Evolutionary conservation across 306 rosid species (phyloP), one percentile per base, ranked within the genome.

Genomic region (Datisca glomerata): DNA sequence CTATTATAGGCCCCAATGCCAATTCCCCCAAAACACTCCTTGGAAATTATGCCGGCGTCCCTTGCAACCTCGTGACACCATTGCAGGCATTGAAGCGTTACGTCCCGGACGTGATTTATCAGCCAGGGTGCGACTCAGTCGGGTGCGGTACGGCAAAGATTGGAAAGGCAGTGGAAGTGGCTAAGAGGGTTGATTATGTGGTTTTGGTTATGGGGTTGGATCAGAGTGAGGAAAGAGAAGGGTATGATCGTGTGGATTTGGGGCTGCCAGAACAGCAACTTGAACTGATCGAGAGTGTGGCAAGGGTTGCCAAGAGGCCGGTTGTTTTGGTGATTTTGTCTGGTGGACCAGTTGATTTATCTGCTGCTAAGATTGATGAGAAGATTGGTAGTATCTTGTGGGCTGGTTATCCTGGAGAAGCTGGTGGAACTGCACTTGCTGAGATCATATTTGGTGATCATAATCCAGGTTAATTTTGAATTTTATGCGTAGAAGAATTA

Each of bases 351-450:
- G 38, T 89, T 4, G 98, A 89, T 69, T 66, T 84, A 34, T 65
- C 86, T 64, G 67, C 63, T 4, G 84, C 92, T 2, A 89, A 84
- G 69, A 7, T 57, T 63, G 37, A 80, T 37, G 6, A 45, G 45
- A 76, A 66, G 52, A 43, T 89, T 20, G 93, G 98, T 50, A 65
- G 98, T 56, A 89, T 89, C 56, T 38, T 89, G 35, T 89, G 95
- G 98, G 98, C 92, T 42, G 98, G 98, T 60, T 89, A 89, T 73
- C 95, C 95, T 0, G 95, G 98, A 6, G 72, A 84, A 66, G 69
- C 70, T 28, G 98, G 98, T 40, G 93, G 89, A 41, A 47, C 51
- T 45, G 98, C 98, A 2, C 59, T 89, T 55, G 84, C 95, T 5
- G 65, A 80, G 41, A 64, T 89, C 41, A 72, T 89, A 57, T 89